phyloP scores from a whole-genome alignment of 2,329 filamentous ascomycete genomes.

The Hymenotorrendiella dingleyae region DNA sequence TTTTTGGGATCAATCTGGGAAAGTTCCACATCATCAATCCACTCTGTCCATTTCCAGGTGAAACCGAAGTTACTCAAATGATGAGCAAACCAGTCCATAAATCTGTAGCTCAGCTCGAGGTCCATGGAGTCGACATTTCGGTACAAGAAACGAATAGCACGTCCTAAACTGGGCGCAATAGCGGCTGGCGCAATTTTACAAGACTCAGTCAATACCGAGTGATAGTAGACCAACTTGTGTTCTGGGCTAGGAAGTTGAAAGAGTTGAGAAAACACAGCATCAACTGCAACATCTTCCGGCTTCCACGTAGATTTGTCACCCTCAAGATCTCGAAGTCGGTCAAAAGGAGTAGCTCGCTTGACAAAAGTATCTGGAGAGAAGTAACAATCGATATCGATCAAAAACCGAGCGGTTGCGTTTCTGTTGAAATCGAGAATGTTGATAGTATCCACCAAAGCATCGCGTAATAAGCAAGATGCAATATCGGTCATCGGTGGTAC shows the following conservation, averaged over 20 bases:
- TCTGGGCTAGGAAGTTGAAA: conserved; percentile 81
- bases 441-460: conserved; percentile 85
- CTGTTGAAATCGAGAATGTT: conserved; percentile 93
- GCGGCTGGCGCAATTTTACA: conserved; percentile 95
- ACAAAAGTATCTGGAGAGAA: conserved; percentile 87
- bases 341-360: conserved; percentile 87
- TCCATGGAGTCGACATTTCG: conserved; percentile 77
- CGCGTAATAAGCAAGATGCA: conserved; percentile 76
- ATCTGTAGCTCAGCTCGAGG: conserved; percentile 77
- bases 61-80: conserved; percentile 99
- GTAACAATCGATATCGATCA: conserved; percentile 93
- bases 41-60: conserved; percentile 99
- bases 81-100: conserved; percentile 96
- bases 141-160: conserved; percentile 90
- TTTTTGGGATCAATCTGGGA: conserved; percentile 79
- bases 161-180: conserved; percentile 88
- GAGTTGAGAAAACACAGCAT: conserved; percentile 93
- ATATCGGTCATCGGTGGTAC: conserved; percentile 74
- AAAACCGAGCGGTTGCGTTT: conserved; percentile 74
- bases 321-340: conserved; percentile 70
- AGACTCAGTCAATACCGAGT: conserved; percentile 86
- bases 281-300: conserved; percentile 94
- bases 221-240: conserved; percentile 95
- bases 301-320: conserved; percentile 78
- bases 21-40: conserved; percentile 79